phyloP scores from a whole-genome alignment of 2,329 filamentous ascomycete genomes.

The Stagonosporopsis rhizophila region DNA sequence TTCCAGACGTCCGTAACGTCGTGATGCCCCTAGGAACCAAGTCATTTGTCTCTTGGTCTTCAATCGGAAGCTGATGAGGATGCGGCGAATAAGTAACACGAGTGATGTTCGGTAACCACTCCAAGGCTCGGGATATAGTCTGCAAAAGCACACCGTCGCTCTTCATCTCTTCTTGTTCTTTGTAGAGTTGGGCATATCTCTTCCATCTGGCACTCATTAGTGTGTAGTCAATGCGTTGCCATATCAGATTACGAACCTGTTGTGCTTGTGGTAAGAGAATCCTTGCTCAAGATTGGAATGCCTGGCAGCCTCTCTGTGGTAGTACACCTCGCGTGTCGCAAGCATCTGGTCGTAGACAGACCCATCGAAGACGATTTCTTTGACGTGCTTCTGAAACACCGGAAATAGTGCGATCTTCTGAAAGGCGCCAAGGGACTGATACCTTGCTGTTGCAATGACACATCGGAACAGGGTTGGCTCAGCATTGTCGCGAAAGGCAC shows the following conservation, averaged over 20 bases:
- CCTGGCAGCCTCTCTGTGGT: constrained; percentile 10
- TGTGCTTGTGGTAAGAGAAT: constrained; percentile 24
- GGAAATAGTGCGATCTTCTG: constrained; percentile 36
- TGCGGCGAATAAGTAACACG: constrained; percentile 36
- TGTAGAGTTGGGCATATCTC: constrained; percentile 32
- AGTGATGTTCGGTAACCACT: constrained; percentile 34
- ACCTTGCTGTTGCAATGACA: constrained; percentile 37
- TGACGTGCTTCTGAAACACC: constrained; percentile 36
- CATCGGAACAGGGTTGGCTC: constrained; percentile 35
- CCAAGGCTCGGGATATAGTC: constrained; percentile 30
- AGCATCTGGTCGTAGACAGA: constrained; percentile 29
- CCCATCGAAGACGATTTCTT: constrained; percentile 43
- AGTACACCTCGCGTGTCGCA: constrained; percentile 21
- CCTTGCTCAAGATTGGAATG: constrained; percentile 12
- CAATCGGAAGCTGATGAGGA: constrained; percentile 30
- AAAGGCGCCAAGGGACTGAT: constrained; percentile 38
- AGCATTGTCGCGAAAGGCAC: constrained; percentile 31
- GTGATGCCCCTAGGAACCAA: constrained; percentile 28
- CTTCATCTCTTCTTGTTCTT: constrained; percentile 39
- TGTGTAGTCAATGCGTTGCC: background rate
- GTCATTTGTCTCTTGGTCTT: constrained; percentile 28
- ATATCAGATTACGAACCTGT: constrained; percentile 11
- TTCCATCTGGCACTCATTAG: constrained; percentile 29
- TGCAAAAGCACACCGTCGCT: constrained; percentile 32
- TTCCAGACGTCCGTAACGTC: background rate